These are phyloP conservation scores for Tulasnella sp. DNA, from an alignment of 768 basidiomycete genomes.

Conservation along the genomic window DNA sequence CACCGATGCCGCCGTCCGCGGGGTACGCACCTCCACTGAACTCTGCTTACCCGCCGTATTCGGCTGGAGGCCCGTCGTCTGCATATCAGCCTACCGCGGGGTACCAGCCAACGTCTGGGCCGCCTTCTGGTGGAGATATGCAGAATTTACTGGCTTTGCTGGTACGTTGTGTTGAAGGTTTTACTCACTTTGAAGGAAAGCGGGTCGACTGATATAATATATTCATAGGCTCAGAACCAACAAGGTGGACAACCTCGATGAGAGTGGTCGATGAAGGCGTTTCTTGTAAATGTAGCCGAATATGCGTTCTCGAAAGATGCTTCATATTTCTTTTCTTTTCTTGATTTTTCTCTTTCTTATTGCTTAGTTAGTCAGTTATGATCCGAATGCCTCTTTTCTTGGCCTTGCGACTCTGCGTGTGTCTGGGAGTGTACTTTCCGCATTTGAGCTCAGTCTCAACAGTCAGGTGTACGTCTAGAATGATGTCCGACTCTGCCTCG, in stretches of 20 bases:
- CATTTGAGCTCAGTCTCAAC: too few relatives aligned
- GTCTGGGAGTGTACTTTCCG: too few relatives aligned
- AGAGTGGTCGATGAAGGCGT: neutral
- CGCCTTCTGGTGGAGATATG: neutral
- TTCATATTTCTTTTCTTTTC: neutral
- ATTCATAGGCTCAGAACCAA: constrained; percentile 4
- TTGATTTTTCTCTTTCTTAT: neutral
- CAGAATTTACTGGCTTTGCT: constrained; percentile 6
- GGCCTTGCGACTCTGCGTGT: too few relatives aligned
- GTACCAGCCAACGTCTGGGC: neutral
- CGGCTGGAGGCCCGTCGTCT: neutral
- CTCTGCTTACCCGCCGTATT: neutral
- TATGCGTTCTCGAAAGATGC: neutral
- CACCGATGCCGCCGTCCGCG: neutral
- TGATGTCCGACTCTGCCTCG: too few relatives aligned
- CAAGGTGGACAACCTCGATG: neutral
- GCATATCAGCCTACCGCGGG: neutral
- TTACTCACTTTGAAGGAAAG: neutral
- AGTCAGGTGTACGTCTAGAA: too few relatives aligned
- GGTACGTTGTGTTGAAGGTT: neutral
- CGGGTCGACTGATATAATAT: neutral
- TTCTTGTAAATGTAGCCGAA: neutral
- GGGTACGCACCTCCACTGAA: neutral
- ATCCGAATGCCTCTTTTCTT: too few relatives aligned
- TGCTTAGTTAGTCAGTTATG: too few relatives aligned